A percentile compares a stretch with the other conserved stretches of the same genome.
Evolutionary conservation across 1,284 basidiomycete genomes (phyloP).

Genomic region (Melampsora larici-populina): DNA sequence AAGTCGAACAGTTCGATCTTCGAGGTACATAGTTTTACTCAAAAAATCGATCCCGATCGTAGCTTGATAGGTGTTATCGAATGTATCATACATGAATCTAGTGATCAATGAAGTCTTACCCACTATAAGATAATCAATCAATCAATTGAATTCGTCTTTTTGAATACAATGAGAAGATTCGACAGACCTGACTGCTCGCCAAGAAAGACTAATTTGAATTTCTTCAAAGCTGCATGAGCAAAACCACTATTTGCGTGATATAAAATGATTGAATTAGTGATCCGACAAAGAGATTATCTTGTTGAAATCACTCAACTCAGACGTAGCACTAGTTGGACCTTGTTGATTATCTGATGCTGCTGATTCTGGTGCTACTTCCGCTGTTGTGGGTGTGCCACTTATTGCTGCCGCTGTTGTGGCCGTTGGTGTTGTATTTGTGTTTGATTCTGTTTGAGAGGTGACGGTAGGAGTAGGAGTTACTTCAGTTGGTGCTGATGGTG

Average conservation of each 20-base stretch:
- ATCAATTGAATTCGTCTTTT: conserved; percentile 70
- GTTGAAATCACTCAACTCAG: conserved; percentile 24
- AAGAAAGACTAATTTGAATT: conserved; percentile 92
- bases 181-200: conserved; percentile 49
- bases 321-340: conserved; percentile 1
- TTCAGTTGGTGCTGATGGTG: neutral
- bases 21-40: conserved; percentile 99
- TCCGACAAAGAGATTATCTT: neutral
- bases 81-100: conserved; percentile 96
- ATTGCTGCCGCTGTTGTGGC: neutral
- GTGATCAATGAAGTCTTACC: conserved; percentile 88
- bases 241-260: conserved; percentile 48
- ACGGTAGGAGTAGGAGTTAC: neutral
- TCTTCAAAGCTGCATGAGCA: conserved; percentile 61
- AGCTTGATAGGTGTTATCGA: conserved; percentile 99
- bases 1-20: conserved; percentile 93
- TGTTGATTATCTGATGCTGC: neutral
- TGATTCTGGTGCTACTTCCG: neutral
- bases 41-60: conserved; percentile 99
- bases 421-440: neutral
- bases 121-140: conserved; percentile 49
- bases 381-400: neutral
- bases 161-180: conserved; percentile 66
- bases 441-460: neutral
- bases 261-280: neutral